Conservation (phyloP, 176 grass and related monocot species). For the Leersia perrieri region DNA sequence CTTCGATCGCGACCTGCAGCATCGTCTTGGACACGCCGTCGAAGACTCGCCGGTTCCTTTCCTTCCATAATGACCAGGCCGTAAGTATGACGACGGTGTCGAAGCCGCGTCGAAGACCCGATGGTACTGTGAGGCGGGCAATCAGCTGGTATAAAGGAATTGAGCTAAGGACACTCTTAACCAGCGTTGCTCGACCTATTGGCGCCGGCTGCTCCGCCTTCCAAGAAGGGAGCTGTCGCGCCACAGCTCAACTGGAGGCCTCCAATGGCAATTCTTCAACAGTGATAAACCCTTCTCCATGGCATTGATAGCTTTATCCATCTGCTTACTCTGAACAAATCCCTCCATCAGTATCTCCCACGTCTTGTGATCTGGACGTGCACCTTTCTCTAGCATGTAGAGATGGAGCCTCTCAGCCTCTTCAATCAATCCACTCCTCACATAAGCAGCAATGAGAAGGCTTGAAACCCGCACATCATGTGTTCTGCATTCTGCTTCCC, state of each 20-base stretch:
- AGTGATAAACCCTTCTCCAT: constrained; percentile 66
- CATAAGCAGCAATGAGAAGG: constrained; percentile 79
- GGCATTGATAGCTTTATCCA: constrained; percentile 73
- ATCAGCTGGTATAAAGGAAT: too few relatives aligned
- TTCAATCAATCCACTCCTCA: constrained; percentile 81
- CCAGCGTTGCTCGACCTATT: too few relatives aligned
- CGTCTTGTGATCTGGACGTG: constrained; percentile 71
- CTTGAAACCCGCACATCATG: constrained; percentile 70
- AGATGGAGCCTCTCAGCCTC: constrained; percentile 75
- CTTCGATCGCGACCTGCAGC: too few relatives aligned
- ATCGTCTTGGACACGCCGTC: too few relatives aligned
- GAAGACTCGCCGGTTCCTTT: too few relatives aligned
- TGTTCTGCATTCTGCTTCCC: constrained; percentile 59
- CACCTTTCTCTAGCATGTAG: constrained; percentile 71
- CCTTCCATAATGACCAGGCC: too few relatives aligned
- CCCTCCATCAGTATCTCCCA: constrained; percentile 90
- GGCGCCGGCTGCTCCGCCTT: too few relatives aligned
- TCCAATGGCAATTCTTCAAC: constrained; percentile 68
- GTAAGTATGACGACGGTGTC: too few relatives aligned
- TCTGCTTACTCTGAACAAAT: constrained; percentile 54
- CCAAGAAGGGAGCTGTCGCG: too few relatives aligned
- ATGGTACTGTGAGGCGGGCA: too few relatives aligned
- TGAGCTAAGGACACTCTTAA: too few relatives aligned
- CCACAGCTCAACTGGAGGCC: constrained; percentile 41
- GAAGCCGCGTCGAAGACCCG: too few relatives aligned